Conservation (phyloP, 257 asterid genomes). For the Salvia rosmarinus region DNA sequence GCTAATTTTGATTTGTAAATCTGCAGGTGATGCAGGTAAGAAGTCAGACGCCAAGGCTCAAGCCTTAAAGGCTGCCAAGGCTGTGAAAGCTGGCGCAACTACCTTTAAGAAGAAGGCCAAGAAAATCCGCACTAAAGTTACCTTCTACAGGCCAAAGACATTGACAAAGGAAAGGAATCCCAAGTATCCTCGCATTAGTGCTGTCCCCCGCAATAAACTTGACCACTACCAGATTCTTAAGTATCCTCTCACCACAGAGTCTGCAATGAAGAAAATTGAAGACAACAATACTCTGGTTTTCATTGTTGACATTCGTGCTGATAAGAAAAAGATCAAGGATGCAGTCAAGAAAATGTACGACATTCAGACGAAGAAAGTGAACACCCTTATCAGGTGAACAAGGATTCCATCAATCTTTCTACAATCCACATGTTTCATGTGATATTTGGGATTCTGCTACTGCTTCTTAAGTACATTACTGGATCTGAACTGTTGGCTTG, state of each 20-base stretch:
- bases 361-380: conserved; percentile 60
- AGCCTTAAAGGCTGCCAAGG: conserved; percentile 58
- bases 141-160: conserved; percentile 61
- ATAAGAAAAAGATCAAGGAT: conserved; percentile 60
- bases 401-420: not conserved
- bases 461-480: not conserved
- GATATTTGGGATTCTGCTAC: not conserved
- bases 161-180: conserved; percentile 58
- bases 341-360: conserved; percentile 66
- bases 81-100: conserved; percentile 50
- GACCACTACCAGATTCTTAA: conserved; percentile 53
- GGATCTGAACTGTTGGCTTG: not conserved
- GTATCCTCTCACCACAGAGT: conserved; percentile 60
- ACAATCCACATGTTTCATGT: not conserved
- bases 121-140: conserved; percentile 58
- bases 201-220: conserved; percentile 59
- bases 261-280: conserved; percentile 66
- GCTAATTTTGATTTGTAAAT: not conserved
- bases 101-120: conserved; percentile 53
- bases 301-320: conserved; percentile 61
- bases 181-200: conserved; percentile 66
- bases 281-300: conserved; percentile 63
- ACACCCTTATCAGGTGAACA: conserved; percentile 59
- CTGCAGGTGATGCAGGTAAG: conserved; percentile 39
- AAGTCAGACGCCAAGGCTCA: conserved; percentile 51